Percentiles rank a stretch among this genome's conserved stretches.
These are phyloP conservation scores for Scenedesmus sp. DNA, from an alignment of 163 green algal genomes.

Conservation along the genomic window DNA sequence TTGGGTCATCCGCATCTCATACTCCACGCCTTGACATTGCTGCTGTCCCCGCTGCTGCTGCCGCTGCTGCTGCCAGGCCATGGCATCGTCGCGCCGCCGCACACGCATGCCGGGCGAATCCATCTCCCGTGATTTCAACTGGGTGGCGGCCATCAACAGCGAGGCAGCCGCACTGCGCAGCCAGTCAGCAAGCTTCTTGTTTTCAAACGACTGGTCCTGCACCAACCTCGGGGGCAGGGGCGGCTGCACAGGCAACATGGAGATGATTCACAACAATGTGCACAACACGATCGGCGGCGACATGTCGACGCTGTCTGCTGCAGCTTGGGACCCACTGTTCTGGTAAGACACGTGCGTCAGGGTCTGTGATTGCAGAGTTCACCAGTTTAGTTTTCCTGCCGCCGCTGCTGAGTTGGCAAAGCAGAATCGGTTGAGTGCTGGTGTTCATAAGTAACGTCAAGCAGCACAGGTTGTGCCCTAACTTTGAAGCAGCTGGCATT, in stretches of 20 bases:
- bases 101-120: background rate
- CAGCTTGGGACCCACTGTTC: constrained; percentile 27
- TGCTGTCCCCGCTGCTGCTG: too few relatives aligned
- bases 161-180: background rate
- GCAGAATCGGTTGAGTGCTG: too few relatives aligned
- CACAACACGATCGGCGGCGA: constrained; percentile 34
- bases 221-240: constrained; percentile 1
- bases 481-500: too few relatives aligned
- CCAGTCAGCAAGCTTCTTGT: constrained; percentile 3
- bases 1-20: too few relatives aligned
- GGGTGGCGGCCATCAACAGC: background rate
- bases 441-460: too few relatives aligned
- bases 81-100: background rate
- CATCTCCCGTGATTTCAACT: background rate
- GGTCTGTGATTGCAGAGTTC: too few relatives aligned
- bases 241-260: constrained; percentile 38
- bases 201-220: constrained; percentile 2
- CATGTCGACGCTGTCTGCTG: constrained; percentile 4
- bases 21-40: too few relatives aligned
- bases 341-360: constrained; percentile 2
- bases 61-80: background rate
- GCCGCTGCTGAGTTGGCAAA: background rate
- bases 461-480: too few relatives aligned
- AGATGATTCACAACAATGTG: constrained; percentile 38
- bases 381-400: background rate